These are phyloP conservation scores for Kodamaea hsintzibuensis DNA, from an alignment of 805 yeast species.

Conservation along the genomic window DNA sequence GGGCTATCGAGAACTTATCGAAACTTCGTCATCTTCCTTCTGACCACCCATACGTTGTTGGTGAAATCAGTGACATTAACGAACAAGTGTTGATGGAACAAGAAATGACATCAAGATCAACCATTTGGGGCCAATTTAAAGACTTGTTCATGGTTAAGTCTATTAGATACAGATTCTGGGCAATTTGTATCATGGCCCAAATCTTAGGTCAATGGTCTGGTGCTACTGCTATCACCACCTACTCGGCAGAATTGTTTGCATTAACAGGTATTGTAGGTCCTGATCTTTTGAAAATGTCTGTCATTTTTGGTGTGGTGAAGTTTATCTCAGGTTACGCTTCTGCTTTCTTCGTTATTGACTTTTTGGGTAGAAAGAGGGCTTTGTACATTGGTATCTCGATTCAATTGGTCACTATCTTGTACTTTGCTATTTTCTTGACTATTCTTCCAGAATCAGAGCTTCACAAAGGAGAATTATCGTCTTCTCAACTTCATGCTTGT, in stretches of 20 bases:
- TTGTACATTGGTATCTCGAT: constrained; percentile 22
- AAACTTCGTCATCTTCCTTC: constrained; percentile 20
- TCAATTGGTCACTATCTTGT: constrained; percentile 18
- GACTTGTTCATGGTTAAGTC: constrained; percentile 21
- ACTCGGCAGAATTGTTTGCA: constrained; percentile 23
- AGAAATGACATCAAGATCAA: constrained; percentile 17
- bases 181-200: constrained; percentile 19
- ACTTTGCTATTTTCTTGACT: constrained; percentile 23
- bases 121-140: constrained; percentile 13
- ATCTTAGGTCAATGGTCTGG: constrained; percentile 29
- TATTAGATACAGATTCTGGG: constrained; percentile 23
- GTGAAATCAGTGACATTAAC: constrained; percentile 24
- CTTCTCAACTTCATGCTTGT: constrained; percentile 18
- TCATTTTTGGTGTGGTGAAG: constrained; percentile 26
- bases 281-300: constrained; percentile 24
- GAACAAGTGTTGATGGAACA: constrained; percentile 22
- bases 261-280: constrained; percentile 22
- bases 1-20: constrained; percentile 20
- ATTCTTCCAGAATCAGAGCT: constrained; percentile 22
- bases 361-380: constrained; percentile 23
- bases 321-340: constrained; percentile 21
- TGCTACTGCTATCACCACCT: constrained; percentile 28
- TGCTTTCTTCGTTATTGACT: constrained; percentile 26
- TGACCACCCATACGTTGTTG: constrained; percentile 26
- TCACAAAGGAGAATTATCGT: constrained; percentile 12